Base-by-base conservation (phyloP, 441 rosid species). In the Hypseocharis bilobata region DNA sequence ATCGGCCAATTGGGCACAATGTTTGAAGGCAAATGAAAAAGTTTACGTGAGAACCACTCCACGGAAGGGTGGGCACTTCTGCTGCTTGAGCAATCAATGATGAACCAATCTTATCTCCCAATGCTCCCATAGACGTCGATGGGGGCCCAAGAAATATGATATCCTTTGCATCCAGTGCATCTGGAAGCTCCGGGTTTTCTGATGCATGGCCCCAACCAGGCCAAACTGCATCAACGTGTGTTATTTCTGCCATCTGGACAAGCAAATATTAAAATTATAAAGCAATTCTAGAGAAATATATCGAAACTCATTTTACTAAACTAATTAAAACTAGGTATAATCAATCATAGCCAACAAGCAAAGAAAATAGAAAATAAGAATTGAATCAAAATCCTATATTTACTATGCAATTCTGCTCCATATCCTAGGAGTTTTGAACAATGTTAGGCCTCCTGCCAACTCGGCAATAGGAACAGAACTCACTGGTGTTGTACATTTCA, bases 121-220 rank as follows among this genome's bases (percentile, higher is more conserved):
- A 64, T 74, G 99, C 99, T 60, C 85, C 89, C 99, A 95, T 95
- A 26, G 99, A 95, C 34, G 82, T 34, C 57, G 90, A 80, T 6
- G 96, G 96, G 19, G 99, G 98, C 30, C 99, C 99, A 67, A 95
- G 99, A 85, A 95, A 95, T 71, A 86, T 63, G 20, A 95, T 84
- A 72, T 90, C 99, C 76, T 87, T 91, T 22, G 84, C 92, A 77
- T 40, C 66, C 70, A 95, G 72, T n/a, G 97, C 98, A 78, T 95
- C 98, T 7, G 98, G 98, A 58, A 95, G 84, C 77, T 91, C 99
- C 45, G 99, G 99, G 74, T 86, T 95, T 82, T 91, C 99, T 11
- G 99, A 95, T 52, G 99, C 99, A 84, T 95, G 99, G 56, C 98
- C 99, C 98, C 99, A 95, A 64, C 99, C 99, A 79, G 99, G 99